Percentiles rank a stretch among this genome's conserved stretches.
These are phyloP conservation scores for Papiliotrema nemorosa DNA, from an alignment of 1,284 basidiomycete genomes.

Conservation along the genomic window DNA sequence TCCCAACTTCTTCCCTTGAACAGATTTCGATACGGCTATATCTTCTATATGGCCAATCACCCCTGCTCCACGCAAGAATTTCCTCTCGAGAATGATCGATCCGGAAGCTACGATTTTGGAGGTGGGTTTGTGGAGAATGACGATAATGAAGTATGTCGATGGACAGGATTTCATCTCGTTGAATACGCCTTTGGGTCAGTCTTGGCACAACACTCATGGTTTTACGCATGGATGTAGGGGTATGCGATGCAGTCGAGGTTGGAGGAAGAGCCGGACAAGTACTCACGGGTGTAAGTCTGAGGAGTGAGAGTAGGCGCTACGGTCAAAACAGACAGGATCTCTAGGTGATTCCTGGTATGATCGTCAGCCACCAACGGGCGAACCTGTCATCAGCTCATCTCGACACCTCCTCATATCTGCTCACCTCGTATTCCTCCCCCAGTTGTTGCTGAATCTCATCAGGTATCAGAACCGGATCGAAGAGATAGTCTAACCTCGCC, in stretches of 20 bases:
- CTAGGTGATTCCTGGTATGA: slow-evolving; percentile 75
- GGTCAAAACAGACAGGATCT: slow-evolving; percentile 78
- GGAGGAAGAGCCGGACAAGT: not conserved
- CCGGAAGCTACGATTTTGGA: slow-evolving; percentile 84
- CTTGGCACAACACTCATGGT: not conserved
- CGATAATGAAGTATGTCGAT: slow-evolving; percentile 76
- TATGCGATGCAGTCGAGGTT: too few relatives aligned
- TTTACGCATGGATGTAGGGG: too few relatives aligned
- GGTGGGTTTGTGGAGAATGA: slow-evolving; percentile 69
- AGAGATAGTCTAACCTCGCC: not conserved
- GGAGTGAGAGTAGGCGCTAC: slow-evolving; percentile 69
- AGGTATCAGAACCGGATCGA: not conserved
- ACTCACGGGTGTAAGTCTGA: slow-evolving; percentile 56
- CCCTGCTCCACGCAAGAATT: slow-evolving; percentile 80
- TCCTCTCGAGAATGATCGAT: slow-evolving; percentile 82
- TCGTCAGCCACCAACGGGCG: slow-evolving; percentile 89
- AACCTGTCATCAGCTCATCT: slow-evolving; percentile 55
- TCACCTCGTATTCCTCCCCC: not conserved
- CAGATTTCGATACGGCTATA: slow-evolving; percentile 81
- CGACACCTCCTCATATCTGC: not conserved
- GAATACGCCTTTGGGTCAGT: slow-evolving; percentile 56
- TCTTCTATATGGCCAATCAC: slow-evolving; percentile 94
- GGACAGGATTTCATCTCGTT: slow-evolving; percentile 49
- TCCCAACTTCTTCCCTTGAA: slow-evolving; percentile 84
- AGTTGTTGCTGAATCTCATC: not conserved